These are phyloP conservation scores for Trichophyton equinum DNA, from an alignment of 2,329 filamentous ascomycete genomes.

Conservation along the genomic window DNA sequence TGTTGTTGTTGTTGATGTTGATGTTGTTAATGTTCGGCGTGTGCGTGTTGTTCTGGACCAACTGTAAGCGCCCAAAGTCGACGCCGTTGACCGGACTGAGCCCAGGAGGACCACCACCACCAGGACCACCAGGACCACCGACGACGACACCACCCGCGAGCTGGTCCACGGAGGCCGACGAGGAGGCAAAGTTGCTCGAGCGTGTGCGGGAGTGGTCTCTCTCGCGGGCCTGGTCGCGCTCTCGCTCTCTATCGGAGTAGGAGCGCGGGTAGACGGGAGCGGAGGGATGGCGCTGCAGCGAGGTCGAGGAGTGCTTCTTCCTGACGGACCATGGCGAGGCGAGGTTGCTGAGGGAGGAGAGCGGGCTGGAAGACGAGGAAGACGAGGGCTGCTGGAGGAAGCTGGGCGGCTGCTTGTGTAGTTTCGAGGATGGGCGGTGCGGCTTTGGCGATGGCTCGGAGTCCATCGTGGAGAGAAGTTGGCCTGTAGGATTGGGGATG, in stretches of 20 bases:
- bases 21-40: background rate
- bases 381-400: constrained; percentile 12
- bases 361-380: constrained; percentile 11
- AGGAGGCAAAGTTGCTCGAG: constrained; percentile 36
- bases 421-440: background rate
- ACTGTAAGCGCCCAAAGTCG: background rate
- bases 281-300: constrained; percentile 36
- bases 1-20: background rate
- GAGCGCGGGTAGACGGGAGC: constrained; percentile 35
- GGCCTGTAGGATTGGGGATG: background rate
- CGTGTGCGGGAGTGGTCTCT: constrained; percentile 34
- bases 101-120: too few relatives aligned
- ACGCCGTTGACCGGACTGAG: background rate
- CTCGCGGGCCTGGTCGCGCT: constrained; percentile 17
- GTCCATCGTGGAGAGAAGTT: background rate
- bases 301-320: constrained; percentile 32
- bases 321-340: constrained; percentile 29
- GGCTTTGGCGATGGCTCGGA: background rate
- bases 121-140: constrained; percentile 21
- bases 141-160: constrained; percentile 10
- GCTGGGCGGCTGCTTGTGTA: constrained; percentile 33
- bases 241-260: constrained; percentile 16
- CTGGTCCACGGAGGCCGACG: constrained; percentile 37
- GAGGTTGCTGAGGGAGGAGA: background rate
- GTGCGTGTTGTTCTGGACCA: background rate